phyloP scores from a whole-genome alignment of 1,284 basidiomycete genomes.

The Afroboletus lepidellus region DNA sequence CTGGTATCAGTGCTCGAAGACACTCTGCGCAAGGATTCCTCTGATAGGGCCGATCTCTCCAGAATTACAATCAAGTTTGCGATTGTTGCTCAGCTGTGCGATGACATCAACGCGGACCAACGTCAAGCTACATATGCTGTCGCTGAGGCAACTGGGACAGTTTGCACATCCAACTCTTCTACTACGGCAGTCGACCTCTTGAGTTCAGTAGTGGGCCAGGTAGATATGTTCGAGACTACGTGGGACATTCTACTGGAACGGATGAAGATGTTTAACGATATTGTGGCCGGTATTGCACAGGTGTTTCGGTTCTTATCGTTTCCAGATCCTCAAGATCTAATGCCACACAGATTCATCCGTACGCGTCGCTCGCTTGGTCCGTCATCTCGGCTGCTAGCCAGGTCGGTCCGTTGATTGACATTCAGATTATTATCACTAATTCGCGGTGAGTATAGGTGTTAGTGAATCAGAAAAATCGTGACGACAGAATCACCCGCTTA shows the following conservation, averaged over 20 bases:
- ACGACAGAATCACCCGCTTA: background rate
- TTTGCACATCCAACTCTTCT: background rate
- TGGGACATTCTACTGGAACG: background rate
- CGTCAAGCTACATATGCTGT: background rate
- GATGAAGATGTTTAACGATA: background rate
- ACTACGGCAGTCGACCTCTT: background rate
- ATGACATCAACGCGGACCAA: background rate
- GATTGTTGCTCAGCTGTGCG: background rate
- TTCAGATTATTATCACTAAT: background rate
- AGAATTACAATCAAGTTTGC: background rate
- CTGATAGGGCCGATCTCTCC: background rate
- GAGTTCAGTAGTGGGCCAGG: background rate
- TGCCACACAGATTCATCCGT: background rate
- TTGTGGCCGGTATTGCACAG: background rate
- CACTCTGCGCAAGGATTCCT: background rate
- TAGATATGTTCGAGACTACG: background rate
- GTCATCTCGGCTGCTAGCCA: background rate
- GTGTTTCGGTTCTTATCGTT: background rate
- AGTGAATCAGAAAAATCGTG: background rate
- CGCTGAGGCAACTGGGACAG: background rate
- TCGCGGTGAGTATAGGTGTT: background rate
- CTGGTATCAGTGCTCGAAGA: background rate
- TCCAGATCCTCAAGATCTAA: background rate
- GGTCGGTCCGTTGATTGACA: background rate
- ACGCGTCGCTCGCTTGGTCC: background rate